Conservation (phyloP, 345 rosid species). For the Dipteronia dyeriana region DNA sequence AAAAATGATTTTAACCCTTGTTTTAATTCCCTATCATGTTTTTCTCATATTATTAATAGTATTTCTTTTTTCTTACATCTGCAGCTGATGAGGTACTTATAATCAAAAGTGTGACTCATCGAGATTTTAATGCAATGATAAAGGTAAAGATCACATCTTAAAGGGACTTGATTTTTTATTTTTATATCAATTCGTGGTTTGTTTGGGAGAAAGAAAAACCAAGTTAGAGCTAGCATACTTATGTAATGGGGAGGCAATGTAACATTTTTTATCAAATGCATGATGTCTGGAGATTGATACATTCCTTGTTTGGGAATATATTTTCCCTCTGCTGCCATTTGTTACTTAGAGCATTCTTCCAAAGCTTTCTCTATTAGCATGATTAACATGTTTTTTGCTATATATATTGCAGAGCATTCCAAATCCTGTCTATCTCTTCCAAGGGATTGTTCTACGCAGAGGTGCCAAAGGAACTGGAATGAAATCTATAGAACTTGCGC, state of each 20-base stretch:
- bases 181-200: not conserved
- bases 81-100: constrained; percentile 92
- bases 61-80: constrained; percentile 24
- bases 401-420: constrained; percentile 66
- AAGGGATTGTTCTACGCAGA: constrained; percentile 91
- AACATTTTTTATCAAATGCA: constrained; percentile 15
- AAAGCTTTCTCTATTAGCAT: not conserved
- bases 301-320: not conserved
- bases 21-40: not conserved
- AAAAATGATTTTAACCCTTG: no score
- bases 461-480: constrained; percentile 99
- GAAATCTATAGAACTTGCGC: constrained; percentile 93
- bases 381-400: constrained; percentile 18
- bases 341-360: not conserved
- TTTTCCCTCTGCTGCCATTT: not conserved
- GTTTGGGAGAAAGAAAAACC: not conserved
- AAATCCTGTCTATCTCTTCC: constrained; percentile 98
- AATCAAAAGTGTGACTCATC: constrained; percentile 89
- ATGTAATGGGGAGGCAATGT: not conserved
- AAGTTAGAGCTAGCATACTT: constrained; percentile 9
- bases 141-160: constrained; percentile 51
- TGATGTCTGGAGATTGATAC: constrained; percentile 8
- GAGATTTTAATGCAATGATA: constrained; percentile 89
- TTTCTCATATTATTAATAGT: constrained; percentile 7
- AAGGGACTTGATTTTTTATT: not conserved